Percentiles rank a stretch among this genome's conserved stretches.
Conservation (phyloP, 345 rosid genomes). For the Salix dunnii region DNA sequence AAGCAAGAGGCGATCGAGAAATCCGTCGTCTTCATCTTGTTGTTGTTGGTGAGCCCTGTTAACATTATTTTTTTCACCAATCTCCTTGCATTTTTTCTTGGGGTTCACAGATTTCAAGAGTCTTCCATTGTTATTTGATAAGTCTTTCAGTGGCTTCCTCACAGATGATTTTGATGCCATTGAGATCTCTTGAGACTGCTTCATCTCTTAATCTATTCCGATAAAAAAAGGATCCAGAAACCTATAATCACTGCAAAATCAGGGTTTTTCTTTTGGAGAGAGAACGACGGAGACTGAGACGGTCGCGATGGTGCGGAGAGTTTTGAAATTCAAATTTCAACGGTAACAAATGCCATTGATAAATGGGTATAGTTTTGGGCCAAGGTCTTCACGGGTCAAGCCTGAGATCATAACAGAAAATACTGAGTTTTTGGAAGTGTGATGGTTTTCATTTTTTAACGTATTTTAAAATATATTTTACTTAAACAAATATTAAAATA, state of each 20-base stretch:
- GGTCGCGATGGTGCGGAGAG: neutral
- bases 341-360: neutral
- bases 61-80: neutral
- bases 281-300: neutral
- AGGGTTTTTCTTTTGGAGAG: neutral
- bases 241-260: neutral
- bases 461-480: too few relatives aligned
- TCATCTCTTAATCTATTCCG: neutral
- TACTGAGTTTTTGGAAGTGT: too few relatives aligned
- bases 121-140: slow-evolving; percentile 24
- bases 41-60: slow-evolving; percentile 13
- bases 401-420: too few relatives aligned
- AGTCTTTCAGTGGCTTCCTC: slow-evolving; percentile 37
- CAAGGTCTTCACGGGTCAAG: too few relatives aligned
- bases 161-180: slow-evolving; percentile 6
- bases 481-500: too few relatives aligned
- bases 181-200: neutral
- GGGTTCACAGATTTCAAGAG: slow-evolving; percentile 24
- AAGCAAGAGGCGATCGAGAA: slow-evolving; percentile 55
- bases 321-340: neutral
- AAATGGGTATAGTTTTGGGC: too few relatives aligned
- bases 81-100: slow-evolving; percentile 23
- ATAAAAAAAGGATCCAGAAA: neutral
- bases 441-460: too few relatives aligned
- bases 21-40: slow-evolving; percentile 16